Evolutionary conservation across 371 early-diverging fungal genomes (phyloP).

Genomic region (Funneliformis caledonium): DNA sequence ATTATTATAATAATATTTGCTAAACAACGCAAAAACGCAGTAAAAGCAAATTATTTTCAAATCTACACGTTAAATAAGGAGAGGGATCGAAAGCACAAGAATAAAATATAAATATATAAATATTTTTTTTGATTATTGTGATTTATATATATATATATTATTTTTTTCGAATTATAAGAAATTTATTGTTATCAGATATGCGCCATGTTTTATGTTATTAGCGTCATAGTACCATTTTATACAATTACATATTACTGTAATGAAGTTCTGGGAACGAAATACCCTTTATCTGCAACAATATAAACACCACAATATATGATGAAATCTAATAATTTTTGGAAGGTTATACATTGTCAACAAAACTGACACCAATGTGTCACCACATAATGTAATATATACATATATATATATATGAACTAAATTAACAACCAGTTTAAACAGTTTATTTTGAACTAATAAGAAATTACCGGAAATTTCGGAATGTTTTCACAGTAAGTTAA

Average conservation of each 20-base stretch:
- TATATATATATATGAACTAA: not conserved
- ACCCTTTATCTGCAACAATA: not conserved
- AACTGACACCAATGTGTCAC: not conserved
- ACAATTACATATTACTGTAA: too few species aligned
- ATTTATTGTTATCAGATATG: not conserved
- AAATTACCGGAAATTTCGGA: too few species aligned
- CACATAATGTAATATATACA: not conserved
- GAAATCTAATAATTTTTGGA: not conserved
- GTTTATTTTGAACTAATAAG: not conserved
- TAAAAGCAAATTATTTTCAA: too few species aligned
- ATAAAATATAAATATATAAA: too few species aligned
- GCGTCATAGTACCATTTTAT: not conserved
- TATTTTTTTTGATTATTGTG: too few species aligned
- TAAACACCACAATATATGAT: not conserved
- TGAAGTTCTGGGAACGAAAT: too few species aligned
- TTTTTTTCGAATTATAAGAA: not conserved
- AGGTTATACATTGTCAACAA: slow-evolving; percentile 1
- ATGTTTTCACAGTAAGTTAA: too few species aligned
- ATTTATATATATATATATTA: not conserved
- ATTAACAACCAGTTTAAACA: not conserved
- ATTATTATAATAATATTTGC: too few species aligned
- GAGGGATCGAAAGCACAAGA: too few species aligned
- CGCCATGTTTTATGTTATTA: not conserved
- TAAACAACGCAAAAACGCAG: too few species aligned
- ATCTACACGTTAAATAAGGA: too few species aligned